A percentile compares a stretch with the other conserved stretches of the same genome.
phyloP scores from a whole-genome alignment of 768 basidiomycete genomes.

The Rhodosporidiobolus odoratus region DNA sequence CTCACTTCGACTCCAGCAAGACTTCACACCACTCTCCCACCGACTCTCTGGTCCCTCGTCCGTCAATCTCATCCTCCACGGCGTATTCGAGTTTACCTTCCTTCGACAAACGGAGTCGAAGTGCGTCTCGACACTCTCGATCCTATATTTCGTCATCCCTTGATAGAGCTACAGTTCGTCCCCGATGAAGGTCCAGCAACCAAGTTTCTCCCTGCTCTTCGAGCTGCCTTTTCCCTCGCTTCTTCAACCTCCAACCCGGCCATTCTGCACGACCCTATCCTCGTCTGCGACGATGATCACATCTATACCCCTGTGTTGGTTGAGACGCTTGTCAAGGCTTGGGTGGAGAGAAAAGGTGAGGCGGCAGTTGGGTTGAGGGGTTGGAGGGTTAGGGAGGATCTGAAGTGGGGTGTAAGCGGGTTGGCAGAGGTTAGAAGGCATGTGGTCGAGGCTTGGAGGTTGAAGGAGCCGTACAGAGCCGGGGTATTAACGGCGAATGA shows the following conservation, averaged over 20 bases:
- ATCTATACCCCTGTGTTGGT: slow-evolving; percentile 16
- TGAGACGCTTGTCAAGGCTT: neutral
- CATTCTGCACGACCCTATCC: neutral
- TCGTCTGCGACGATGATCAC: slow-evolving; percentile 32
- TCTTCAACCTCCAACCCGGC: neutral
- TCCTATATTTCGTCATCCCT: neutral
- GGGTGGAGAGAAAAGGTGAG: neutral
- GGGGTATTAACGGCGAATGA: slow-evolving; percentile 32
- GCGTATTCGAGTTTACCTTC: neutral
- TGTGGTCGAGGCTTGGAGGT: slow-evolving; percentile 20
- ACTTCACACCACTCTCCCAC: neutral
- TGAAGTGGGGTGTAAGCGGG: slow-evolving; percentile 21
- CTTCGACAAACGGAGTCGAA: neutral
- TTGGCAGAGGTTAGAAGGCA: slow-evolving; percentile 7
- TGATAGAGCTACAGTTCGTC: slow-evolving; percentile 8
- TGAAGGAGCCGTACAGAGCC: slow-evolving; percentile 6
- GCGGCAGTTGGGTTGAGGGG: slow-evolving; percentile 23
- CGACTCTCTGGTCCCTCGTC: neutral
- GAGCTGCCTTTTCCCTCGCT: neutral
- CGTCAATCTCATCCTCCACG: neutral
- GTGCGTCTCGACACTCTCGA: neutral
- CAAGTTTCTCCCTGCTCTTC: slow-evolving; percentile 11
- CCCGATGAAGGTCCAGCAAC: slow-evolving; percentile 21
- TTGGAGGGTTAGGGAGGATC: slow-evolving; percentile 20
- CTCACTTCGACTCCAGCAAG: neutral